A percentile compares a stretch with the other conserved stretches of the same genome.
Evolutionary conservation across 2,329 filamentous ascomycete genomes (phyloP).

Genomic region (Phoma herbarum): DNA sequence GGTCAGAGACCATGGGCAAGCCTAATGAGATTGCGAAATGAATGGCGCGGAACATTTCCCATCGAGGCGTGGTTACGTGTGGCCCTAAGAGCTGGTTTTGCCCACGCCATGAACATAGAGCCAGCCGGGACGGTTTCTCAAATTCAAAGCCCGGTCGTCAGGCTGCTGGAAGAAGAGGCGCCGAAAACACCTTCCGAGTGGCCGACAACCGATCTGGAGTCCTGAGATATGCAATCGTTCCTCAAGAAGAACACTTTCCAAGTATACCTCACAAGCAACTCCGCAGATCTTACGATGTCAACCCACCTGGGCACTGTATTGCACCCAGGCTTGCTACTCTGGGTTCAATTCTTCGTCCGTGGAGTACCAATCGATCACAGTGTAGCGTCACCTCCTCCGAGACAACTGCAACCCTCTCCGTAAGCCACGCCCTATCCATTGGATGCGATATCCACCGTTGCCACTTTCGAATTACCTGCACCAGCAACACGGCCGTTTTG

Average conservation of each 20-base stretch:
- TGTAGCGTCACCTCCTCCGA: slow-evolving; percentile 14
- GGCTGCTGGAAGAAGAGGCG: slow-evolving; percentile 1
- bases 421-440: slow-evolving; percentile 12
- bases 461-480: slow-evolving; percentile 4
- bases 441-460: slow-evolving; percentile 1
- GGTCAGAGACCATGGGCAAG: background rate
- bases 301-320: background rate
- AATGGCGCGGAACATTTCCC: background rate
- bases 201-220: background rate
- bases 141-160: background rate
- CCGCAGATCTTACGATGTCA: slow-evolving; percentile 1
- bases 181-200: background rate
- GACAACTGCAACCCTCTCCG: slow-evolving; percentile 16
- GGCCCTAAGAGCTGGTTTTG: background rate
- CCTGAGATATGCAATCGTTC: background rate
- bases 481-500: slow-evolving; percentile 7
- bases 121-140: background rate
- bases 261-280: background rate
- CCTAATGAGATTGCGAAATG: background rate
- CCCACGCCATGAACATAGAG: background rate
- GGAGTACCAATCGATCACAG: slow-evolving; percentile 17
- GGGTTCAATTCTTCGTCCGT: background rate
- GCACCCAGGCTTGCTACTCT: slow-evolving; percentile 1
- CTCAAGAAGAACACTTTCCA: slow-evolving; percentile 1
- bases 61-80: no score